Evolutionary conservation across 208 protist genomes (phyloP), one percentile per base, ranked within the genome.

Genomic region (Trypanosoma mega): DNA sequence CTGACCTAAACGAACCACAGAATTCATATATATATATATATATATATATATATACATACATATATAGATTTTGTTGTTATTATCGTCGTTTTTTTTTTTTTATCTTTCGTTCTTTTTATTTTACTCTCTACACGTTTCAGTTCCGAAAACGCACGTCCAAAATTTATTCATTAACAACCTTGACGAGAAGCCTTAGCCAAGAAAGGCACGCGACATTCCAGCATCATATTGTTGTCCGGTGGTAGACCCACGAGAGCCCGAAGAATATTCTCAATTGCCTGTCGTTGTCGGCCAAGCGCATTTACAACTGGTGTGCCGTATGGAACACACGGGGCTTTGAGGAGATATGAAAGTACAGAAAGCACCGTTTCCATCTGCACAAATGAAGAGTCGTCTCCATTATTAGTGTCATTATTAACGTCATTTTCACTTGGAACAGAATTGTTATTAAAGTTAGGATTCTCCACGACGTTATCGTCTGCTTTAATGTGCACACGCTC

Each of bases 241-340:
- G 82, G 85, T 6, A 99, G 80, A 52, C 97, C 98, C 44, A 98
- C 74, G 67, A 96, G 89, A 24, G 97, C 98, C 27, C 95, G 80
- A 18, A 99, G 76, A 21, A 99, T 62, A 76, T 99, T 99, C 36
- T 98, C 94, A 49, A 99, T 90, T 44, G 76, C 77, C 34, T 74
- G 57, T 63, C 94, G 88, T 86, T 99, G 98, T 45, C 96, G 92
- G 71, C 97, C 98, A 11, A 99, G 80, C 27, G 98, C 87, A 79
- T 99, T 99, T 21, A 99, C 83, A 26, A 99, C 92, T n/a, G 97
- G 98, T 29, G 95, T 90, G 18, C 92, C 88, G 30, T 92, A 64
- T 6, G 96, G 96, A 3, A 98, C 94, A 27, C 90, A 60, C 39
- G 97, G 97, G 3, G 97, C 97, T 85, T 99, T 99, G 41, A 99